Percentiles rank a stretch among this genome's conserved stretches.
These are phyloP conservation scores for Babesia bovis DNA, from an alignment of 169 alveolate genomes.

Conservation along the genomic window DNA sequence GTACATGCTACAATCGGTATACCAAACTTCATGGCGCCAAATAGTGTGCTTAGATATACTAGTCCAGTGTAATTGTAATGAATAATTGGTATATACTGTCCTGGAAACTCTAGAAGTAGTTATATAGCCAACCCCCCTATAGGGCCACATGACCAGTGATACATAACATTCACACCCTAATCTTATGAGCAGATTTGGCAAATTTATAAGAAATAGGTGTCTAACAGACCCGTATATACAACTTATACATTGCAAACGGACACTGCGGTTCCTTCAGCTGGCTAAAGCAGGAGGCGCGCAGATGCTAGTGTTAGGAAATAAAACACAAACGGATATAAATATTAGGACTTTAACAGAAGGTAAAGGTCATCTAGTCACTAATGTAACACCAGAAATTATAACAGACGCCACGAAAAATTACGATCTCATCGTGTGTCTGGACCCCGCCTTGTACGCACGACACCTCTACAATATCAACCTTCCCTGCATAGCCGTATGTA, in stretches of 20 bases:
- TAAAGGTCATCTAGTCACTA: constrained; percentile 7
- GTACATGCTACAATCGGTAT: too few relatives aligned
- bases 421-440: constrained; percentile 75
- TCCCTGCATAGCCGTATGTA: constrained; percentile 72
- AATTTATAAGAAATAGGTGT: constrained; percentile 68
- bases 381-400: constrained; percentile 54
- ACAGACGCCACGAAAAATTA: constrained; percentile 65
- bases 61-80: too few relatives aligned
- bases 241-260: constrained; percentile 69
- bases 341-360: constrained; percentile 40
- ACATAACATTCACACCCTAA: neutral
- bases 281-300: constrained; percentile 72
- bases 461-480: constrained; percentile 69
- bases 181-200: constrained; percentile 59
- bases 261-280: constrained; percentile 64
- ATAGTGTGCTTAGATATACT: too few relatives aligned
- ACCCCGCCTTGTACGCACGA: constrained; percentile 69
- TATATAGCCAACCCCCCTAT: too few relatives aligned
- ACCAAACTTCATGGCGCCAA: too few relatives aligned
- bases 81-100: too few relatives aligned
- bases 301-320: constrained; percentile 69
- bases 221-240: constrained; percentile 75
- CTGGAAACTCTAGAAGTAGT: too few relatives aligned
- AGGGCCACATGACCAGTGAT: neutral
- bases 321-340: constrained; percentile 43